Evolutionary conservation across 208 protist genomes (phyloP).

Genomic region (Paratrypanosoma confusum): DNA sequence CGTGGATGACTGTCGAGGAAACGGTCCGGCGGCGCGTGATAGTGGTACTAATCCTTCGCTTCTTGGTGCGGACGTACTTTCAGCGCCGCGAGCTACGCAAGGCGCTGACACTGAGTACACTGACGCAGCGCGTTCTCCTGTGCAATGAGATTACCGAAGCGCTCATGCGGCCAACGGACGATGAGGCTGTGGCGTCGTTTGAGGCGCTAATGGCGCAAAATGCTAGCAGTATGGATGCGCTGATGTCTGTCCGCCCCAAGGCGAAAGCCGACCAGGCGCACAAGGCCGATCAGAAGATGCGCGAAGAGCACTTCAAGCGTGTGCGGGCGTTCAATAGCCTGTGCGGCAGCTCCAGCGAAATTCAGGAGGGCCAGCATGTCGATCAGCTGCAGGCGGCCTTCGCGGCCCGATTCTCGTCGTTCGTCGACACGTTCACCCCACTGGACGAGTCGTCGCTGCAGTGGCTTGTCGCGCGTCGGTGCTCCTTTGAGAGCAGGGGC

Average conservation of each 20-base stretch:
- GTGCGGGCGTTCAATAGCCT: slow-evolving; percentile 59
- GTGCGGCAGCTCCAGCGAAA: slow-evolving; percentile 26
- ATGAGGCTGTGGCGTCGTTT: slow-evolving; percentile 37
- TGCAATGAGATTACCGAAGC: slow-evolving; percentile 51
- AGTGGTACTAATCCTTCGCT: slow-evolving; percentile 46
- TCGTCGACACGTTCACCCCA: slow-evolving; percentile 23
- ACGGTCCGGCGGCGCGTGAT: slow-evolving; percentile 25
- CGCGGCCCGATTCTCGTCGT: slow-evolving; percentile 40
- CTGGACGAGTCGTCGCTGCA: slow-evolving; percentile 35
- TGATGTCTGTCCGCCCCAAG: slow-evolving; percentile 61
- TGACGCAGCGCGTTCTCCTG: slow-evolving; percentile 64
- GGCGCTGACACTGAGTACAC: slow-evolving; percentile 46
- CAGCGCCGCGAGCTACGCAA: slow-evolving; percentile 57
- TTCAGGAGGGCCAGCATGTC: slow-evolving; percentile 20
- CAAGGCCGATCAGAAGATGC: slow-evolving; percentile 46
- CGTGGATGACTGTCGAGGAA: slow-evolving; percentile 46
- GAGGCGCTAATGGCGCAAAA: slow-evolving; percentile 41
- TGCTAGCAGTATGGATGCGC: slow-evolving; percentile 31
- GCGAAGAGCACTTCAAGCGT: slow-evolving; percentile 70
- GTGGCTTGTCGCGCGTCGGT: slow-evolving; percentile 26
- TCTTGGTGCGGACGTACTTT: slow-evolving; percentile 45
- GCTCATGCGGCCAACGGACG: slow-evolving; percentile 17
- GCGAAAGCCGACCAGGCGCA: slow-evolving; percentile 53
- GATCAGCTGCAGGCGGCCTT: slow-evolving; percentile 22
- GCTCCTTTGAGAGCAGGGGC: too few species aligned